Evolutionary conservation across 441 rosid species (phyloP).

Genomic region (Omphalea diandra): DNA sequence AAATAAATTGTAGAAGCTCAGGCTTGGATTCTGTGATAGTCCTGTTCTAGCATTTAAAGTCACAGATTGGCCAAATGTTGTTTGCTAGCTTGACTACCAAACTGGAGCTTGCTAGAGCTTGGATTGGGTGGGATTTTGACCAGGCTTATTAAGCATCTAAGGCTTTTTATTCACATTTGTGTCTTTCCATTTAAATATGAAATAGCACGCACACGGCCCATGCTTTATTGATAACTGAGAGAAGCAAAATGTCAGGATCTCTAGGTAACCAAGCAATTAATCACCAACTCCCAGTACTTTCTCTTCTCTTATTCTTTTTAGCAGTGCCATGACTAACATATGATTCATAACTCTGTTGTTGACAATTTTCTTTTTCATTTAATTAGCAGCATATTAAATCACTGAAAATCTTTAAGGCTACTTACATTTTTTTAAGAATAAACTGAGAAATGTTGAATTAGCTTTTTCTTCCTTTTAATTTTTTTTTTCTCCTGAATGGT

Average conservation of each 20-base stretch:
- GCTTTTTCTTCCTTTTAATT: conserved; percentile 12
- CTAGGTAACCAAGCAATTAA: too few relatives aligned
- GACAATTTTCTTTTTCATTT: not conserved
- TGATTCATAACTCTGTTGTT: not conserved
- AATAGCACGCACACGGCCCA: not conserved
- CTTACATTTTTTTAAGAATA: not conserved
- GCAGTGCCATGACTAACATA: not conserved
- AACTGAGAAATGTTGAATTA: not conserved
- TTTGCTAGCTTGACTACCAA: not conserved
- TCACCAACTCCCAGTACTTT: too few relatives aligned
- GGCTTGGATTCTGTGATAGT: not conserved
- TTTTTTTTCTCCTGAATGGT: conserved; percentile 18
- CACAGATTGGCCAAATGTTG: not conserved
- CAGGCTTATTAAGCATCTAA: not conserved
- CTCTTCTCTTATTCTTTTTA: too few relatives aligned
- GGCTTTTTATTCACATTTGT: not conserved
- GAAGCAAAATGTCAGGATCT: too few relatives aligned
- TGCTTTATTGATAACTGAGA: not conserved
- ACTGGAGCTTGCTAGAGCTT: not conserved
- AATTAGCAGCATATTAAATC: not conserved
- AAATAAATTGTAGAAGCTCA: not conserved
- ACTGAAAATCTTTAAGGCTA: not conserved
- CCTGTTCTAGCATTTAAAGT: not conserved
- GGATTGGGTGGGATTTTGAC: not conserved
- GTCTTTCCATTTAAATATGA: not conserved